Base-by-base conservation (phyloP, 192 early-diverging fungal genomes). In the Coemansia sp. region DNA sequence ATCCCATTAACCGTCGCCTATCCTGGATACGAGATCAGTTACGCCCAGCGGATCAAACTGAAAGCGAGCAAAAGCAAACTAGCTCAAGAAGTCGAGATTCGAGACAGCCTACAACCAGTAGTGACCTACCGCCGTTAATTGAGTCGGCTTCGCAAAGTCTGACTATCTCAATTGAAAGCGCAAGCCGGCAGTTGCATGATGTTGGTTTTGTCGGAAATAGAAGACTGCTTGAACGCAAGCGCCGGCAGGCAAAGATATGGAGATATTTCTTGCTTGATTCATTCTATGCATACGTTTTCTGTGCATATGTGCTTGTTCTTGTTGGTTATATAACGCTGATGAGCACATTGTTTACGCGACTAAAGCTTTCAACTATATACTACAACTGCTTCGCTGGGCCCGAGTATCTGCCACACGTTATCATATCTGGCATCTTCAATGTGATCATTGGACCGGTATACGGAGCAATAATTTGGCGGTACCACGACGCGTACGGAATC, bases 401-500 rank as follows among this genome's bases (percentile, higher is more conserved):
- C 0, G 61, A 54, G 52, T 67, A 57, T 59, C n/a, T 71, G 14
- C 64, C 75, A 30, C 64, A 63, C 22, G 42, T 49, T 0, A 25
- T 68, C 4, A 40, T 61, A 1, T 28, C 61, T 0, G 75, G 69
- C 0, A 49, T 76, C 32, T 71, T 76, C 58, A 71, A 71, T 52
- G 8, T 65, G 2, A 50, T 64, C 22, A 49, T 76, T 7, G 40
- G 45, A 7, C 75, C 69, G n/a, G 17, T 14, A 25, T 76, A 71
- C 25, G 45, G 51, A 1, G 14, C 64, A 17, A 4, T 71, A 17
- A 68, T 76, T 25, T 76, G 75, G 75, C 29, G 36, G 7, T 71
- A 64, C 28, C 56, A 64, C n/a, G 75, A 76, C n/a, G 69, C 75
- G 0, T 76, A 76, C 61, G 69, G 69, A 34, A 76, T 76, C 17